Base-by-base conservation (phyloP, 345 rosid genomes). In the Bretschneidera sinensis region DNA sequence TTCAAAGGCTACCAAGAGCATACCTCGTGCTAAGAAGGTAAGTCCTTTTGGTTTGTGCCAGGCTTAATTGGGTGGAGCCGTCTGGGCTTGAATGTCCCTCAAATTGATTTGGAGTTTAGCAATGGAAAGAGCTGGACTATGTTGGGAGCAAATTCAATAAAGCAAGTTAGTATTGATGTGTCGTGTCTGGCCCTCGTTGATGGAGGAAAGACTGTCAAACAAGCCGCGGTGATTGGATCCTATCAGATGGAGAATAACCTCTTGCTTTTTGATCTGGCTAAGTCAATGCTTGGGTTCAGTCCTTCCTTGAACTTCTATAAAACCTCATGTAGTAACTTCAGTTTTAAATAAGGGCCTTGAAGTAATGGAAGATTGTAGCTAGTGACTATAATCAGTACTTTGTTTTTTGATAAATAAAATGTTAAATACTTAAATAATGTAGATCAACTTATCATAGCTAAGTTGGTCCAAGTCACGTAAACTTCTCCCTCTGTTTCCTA, bases 201-300 rank as follows among this genome's bases (percentile, higher is more conserved):
- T 47, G 83, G 80, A 21, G 78, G 78, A 54, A 33, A 45, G 53
- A 16, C n/a, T 31, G 66, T 77, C 19, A 55, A 18, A 19, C 55
- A 59, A 9, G 62, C 81, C 21, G 65, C 74, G 35, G 68, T 63
- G 64, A 67, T 73, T 25, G 73, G 78, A 20, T 33, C 66, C 70
- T 49, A 67, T 63, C 76, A 73, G 56, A 63, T 77, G 76, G 81
- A 77, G 35, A 20, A 77, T n/a, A 60, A 63, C 47, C 60, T 73
- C 48, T 25, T 73, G 61, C 65, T 33, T 62, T 73, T 77, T 49
- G 73, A 73, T 50, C 48, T 55, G 59, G 78, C 53, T 1, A 54
- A 65, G 15, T 63, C 55, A 23, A 54, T 59, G 64, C 63, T 78
- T 17, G 81, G 81, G 22, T 78, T 78, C 55, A 74, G 64, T 55